A percentile compares a stretch with the other conserved stretches of the same genome.
These are phyloP conservation scores for Carex myosuroides DNA, from an alignment of 176 grass and related monocot species.

Conservation along the genomic window DNA sequence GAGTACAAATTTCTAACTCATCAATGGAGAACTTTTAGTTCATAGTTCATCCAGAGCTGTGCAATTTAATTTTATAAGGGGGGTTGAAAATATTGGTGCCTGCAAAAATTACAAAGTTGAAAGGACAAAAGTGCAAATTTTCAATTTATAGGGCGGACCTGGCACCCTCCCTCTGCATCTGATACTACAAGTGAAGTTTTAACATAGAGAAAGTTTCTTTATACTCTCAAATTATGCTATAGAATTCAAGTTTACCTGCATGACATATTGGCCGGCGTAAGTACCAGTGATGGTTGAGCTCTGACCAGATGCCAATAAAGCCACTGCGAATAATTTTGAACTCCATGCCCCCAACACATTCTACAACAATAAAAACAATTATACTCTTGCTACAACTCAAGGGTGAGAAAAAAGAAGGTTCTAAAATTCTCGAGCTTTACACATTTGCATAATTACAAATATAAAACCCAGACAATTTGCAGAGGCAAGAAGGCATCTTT, in stretches of 20 bases:
- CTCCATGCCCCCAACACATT: slow-evolving; percentile 95
- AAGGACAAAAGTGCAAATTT: not conserved
- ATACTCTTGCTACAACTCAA: slow-evolving; percentile 10
- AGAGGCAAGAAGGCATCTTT: not conserved
- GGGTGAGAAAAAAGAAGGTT: not conserved
- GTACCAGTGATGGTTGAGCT: slow-evolving; percentile 99
- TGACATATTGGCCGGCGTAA: slow-evolving; percentile 95
- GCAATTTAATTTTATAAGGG: not conserved
- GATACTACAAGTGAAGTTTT: not conserved
- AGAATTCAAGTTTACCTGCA: slow-evolving; percentile 61
- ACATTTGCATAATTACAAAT: not conserved
- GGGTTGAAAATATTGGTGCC: not conserved
- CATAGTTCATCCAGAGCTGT: not conserved
- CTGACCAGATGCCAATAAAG: slow-evolving; percentile 91
- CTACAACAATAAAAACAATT: slow-evolving; percentile 27
- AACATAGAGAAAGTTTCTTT: not conserved
- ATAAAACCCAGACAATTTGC: not conserved
- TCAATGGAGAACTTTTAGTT: not conserved
- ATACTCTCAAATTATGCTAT: slow-evolving; percentile 12
- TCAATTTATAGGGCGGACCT: not conserved
- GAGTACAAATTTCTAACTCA: not conserved
- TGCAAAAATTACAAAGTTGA: not conserved
- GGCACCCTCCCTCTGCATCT: not conserved
- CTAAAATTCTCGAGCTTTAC: not conserved
- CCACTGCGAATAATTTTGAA: slow-evolving; percentile 91